Percentiles rank a stretch among this genome's conserved stretches.
phyloP scores from a whole-genome alignment of 2,329 filamentous ascomycete genomes.

The Diaporthe batatas region DNA sequence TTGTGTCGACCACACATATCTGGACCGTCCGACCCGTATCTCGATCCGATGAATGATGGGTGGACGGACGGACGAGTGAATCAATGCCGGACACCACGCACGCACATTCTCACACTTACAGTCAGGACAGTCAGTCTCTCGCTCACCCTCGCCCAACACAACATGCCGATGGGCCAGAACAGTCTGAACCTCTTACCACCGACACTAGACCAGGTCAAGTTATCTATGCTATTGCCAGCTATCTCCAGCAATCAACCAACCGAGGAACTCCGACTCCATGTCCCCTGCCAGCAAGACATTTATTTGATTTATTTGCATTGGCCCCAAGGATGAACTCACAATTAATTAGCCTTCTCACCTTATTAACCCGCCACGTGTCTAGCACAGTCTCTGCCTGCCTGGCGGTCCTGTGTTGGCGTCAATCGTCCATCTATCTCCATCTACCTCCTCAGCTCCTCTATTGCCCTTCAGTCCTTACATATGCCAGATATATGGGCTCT shows the following conservation, averaged over 20 bases:
- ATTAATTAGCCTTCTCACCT: conserved; percentile 7
- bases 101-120: no score
- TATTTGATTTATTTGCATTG: no score
- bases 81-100: conserved; percentile 3
- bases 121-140: no score
- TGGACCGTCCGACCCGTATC: not conserved
- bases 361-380: conserved; percentile 28
- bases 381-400: conserved; percentile 14
- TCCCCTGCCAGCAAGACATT: not conserved
- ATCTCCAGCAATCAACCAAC: not conserved
- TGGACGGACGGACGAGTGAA: not conserved
- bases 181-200: conserved; percentile 11
- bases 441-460: conserved; percentile 7
- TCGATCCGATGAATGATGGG: not conserved
- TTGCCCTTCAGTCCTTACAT: conserved; percentile 7
- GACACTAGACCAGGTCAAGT: not conserved
- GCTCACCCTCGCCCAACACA: no score
- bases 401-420: not conserved
- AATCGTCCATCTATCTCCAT: conserved; percentile 2
- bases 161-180: conserved; percentile 9
- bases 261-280: not conserved
- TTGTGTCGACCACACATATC: no score
- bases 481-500: conserved; percentile 28
- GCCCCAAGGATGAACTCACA: conserved; percentile 24
- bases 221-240: not conserved